These are phyloP conservation scores for Cruciata laevipes DNA, from an alignment of 257 asterid species.

Conservation along the genomic window DNA sequence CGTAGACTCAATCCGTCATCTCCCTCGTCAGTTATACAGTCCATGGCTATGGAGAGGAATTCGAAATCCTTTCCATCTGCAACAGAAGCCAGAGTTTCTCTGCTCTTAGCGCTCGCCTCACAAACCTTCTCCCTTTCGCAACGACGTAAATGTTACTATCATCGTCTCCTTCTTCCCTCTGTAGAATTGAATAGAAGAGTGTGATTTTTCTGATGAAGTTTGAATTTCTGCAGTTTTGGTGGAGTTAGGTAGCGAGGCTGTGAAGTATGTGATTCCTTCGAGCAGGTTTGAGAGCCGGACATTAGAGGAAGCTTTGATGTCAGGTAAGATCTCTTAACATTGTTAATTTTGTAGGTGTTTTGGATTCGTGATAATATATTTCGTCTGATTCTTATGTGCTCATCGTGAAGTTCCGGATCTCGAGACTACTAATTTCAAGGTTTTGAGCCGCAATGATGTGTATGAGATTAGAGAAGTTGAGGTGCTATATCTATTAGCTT, in stretches of 20 bases:
- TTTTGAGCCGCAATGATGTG: constrained; percentile 42
- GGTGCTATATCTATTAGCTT: constrained; percentile 29
- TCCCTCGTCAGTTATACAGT: constrained; percentile 10
- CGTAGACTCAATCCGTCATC: neutral
- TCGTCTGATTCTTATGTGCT: neutral
- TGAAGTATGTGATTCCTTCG: constrained; percentile 52
- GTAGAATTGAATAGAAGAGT: neutral
- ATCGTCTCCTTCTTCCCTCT: neutral
- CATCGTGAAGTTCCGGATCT: constrained; percentile 59
- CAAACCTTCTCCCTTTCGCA: constrained; percentile 61
- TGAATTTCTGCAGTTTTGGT: constrained; percentile 38
- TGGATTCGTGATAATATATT: neutral
- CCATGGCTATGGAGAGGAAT: constrained; percentile 30
- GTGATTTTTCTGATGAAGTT: neutral
- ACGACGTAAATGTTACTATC: constrained; percentile 39
- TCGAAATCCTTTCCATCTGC: constrained; percentile 26
- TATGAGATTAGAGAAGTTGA: constrained; percentile 83
- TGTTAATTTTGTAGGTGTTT: neutral
- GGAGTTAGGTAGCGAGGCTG: constrained; percentile 59
- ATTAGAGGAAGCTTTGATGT: constrained; percentile 85
- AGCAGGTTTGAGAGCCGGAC: constrained; percentile 53
- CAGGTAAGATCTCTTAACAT: constrained; percentile 35
- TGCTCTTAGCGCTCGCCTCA: constrained; percentile 65
- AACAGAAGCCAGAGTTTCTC: constrained; percentile 57
- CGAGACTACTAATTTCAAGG: constrained; percentile 72